Base-by-base conservation (phyloP, 2,329 filamentous ascomycete species). In the Aspergillus fischeri region DNA sequence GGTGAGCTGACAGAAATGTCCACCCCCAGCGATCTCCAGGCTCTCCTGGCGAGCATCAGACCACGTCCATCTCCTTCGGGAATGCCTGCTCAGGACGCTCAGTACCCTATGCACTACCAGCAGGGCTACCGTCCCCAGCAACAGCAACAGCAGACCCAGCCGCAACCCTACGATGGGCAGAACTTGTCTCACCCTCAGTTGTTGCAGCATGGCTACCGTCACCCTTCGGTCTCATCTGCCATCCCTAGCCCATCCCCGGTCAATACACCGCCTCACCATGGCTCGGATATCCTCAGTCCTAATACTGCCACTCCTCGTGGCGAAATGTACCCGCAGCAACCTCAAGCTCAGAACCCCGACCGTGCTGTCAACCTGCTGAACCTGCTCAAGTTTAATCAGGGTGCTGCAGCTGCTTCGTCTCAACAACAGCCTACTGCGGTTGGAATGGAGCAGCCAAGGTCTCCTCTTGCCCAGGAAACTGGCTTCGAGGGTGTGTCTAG, bases 331-430 rank as follows among this genome's bases (percentile, higher is more conserved):
- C 62, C 73, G 71, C 58, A 72, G 65, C 53, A 73, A 69, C 52
- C 75, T 71, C 67, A 71, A 69, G 57, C 71, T 64, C 63, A 67
- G 48, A 78, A 77, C 58, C 70, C 74, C 51, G 78, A 80, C 56
- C 79, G 81, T 59, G 81, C 83, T 17, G 78, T 80, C 60, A 84
- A 82, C 65, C 72, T 90, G 62, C 78, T 89, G 58, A 88, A 83
- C 66, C 73, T 89, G 59, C 78, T 90, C 61, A 86, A 86, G 71
- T 88, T 86, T 74, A 86, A 82, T 60, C 78, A 83, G 63, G 73
- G 78, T 42, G 60, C 75, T 32, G 64, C 55, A 17, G 25, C 67
- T 54, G 62, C 68, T 52, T 56, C 63, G 53, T 53, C 66, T 29
- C 70, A 71, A 55, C 72, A 73, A 50, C 69, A 67, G 45, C 60